These are phyloP conservation scores for Pisolithus thermaeus DNA, from an alignment of 1,284 basidiomycete genomes.

Conservation along the genomic window DNA sequence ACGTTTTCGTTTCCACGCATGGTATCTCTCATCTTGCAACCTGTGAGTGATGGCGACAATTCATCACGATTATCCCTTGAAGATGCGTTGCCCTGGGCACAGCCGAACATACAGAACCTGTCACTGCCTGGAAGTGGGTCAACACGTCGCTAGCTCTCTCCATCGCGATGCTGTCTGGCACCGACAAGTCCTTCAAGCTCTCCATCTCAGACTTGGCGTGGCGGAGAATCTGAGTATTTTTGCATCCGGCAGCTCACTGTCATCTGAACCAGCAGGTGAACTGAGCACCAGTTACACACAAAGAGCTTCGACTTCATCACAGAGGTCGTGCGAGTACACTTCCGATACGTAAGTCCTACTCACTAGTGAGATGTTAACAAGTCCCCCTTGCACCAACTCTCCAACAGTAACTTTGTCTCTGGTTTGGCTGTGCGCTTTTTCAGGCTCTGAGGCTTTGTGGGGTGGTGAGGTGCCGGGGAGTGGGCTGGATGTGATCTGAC, in stretches of 20 bases:
- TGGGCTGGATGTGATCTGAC: constrained; percentile 1
- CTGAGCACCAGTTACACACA: neutral
- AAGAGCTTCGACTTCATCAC: neutral
- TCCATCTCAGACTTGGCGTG: neutral
- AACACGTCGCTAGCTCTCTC: neutral
- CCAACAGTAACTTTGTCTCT: neutral
- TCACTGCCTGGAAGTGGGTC: neutral
- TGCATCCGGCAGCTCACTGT: neutral
- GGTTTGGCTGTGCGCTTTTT: neutral
- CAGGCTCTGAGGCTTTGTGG: neutral
- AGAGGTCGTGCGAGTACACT: constrained; percentile 1
- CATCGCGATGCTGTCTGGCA: neutral
- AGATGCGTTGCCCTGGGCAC: neutral
- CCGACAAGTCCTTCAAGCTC: neutral
- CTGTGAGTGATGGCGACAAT: neutral
- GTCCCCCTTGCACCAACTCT: neutral
- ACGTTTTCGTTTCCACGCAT: neutral
- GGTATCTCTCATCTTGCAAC: neutral
- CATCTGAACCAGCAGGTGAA: neutral
- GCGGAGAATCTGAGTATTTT: neutral
- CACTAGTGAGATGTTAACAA: neutral
- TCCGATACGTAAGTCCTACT: constrained; percentile 5
- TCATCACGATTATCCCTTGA: neutral
- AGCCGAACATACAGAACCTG: neutral
- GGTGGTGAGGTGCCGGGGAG: neutral